These are phyloP conservation scores for Russula foetens DNA, from an alignment of 768 basidiomycete species.

Conservation along the genomic window DNA sequence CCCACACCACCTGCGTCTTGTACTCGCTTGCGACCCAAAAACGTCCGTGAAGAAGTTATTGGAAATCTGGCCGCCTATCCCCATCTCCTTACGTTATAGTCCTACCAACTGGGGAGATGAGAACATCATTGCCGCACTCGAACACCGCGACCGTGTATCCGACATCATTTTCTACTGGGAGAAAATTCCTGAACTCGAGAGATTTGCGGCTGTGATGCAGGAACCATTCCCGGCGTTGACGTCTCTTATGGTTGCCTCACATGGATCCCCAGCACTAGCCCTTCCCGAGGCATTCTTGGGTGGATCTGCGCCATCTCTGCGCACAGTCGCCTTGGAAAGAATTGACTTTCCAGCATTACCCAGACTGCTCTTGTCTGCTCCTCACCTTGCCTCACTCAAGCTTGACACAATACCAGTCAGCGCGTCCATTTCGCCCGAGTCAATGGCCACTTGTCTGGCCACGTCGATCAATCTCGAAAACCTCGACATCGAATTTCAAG, in stretches of 20 bases:
- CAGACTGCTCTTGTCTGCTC: not conserved
- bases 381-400: not conserved
- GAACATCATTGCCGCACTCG: not conserved
- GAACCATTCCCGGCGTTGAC: not conserved
- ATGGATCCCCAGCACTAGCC: not conserved
- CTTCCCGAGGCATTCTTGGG: not conserved
- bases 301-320: not conserved
- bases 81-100: not conserved
- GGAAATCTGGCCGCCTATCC: not conserved
- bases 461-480: not conserved
- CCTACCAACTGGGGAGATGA: not conserved
- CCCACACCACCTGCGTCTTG: not conserved
- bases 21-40: not conserved
- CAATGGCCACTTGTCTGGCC: not conserved
- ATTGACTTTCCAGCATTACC: not conserved
- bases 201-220: not conserved
- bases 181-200: too few relatives aligned
- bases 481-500: not conserved
- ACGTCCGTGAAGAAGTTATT: not conserved
- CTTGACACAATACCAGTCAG: not conserved
- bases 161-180: not conserved
- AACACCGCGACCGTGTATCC: not conserved
- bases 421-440: not conserved
- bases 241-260: not conserved
- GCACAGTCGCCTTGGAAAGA: not conserved